phyloP scores from a whole-genome alignment of 2,329 filamentous ascomycete genomes.

The Septoria linicola region DNA sequence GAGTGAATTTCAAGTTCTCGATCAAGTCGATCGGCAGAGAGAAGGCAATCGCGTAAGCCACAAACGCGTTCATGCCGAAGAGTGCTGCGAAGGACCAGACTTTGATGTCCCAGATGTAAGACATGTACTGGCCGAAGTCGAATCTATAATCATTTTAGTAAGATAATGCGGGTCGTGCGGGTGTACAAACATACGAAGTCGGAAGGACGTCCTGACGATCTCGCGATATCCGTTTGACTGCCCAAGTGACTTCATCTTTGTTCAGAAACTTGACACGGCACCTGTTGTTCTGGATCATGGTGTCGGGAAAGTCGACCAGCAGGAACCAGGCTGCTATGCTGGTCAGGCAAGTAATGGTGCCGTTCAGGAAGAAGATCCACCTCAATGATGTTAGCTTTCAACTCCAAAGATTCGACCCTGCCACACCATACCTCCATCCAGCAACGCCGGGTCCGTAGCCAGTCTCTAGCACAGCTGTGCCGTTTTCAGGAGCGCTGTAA shows the following conservation, averaged over 20 bases:
- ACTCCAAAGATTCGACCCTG: background rate
- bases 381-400: background rate
- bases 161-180: background rate
- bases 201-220: conserved; percentile 9
- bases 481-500: background rate
- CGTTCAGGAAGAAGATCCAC: conserved; percentile 6
- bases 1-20: conserved; percentile 41
- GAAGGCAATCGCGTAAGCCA: conserved; percentile 9
- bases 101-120: background rate
- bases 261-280: conserved; percentile 4
- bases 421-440: conserved; percentile 2
- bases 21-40: conserved; percentile 15
- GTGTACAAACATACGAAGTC: background rate
- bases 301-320: conserved; percentile 16
- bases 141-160: background rate
- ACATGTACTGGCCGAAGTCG: background rate
- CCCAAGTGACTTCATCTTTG: conserved; percentile 11
- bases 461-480: background rate
- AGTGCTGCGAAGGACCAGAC: conserved; percentile 6
- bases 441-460: conserved; percentile 3
- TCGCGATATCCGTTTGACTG: background rate
- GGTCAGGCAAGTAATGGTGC: background rate
- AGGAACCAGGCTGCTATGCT: conserved; percentile 2
- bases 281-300: background rate
- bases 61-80: background rate